Conservation (phyloP, 345 rosid genomes). For the Cochlearia excelsa region DNA sequence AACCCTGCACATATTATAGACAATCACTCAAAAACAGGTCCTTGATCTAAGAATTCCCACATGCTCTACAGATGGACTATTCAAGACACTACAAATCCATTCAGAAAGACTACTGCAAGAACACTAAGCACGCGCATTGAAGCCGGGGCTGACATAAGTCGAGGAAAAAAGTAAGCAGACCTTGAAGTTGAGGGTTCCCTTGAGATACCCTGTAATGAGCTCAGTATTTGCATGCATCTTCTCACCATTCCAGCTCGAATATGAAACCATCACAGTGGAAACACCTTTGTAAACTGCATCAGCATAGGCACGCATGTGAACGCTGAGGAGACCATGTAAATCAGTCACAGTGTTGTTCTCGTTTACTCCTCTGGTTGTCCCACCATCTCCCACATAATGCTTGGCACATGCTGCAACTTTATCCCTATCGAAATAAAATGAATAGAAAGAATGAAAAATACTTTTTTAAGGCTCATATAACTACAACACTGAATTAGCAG, state of each 20-base stretch:
- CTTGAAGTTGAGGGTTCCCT: conserved; percentile 73
- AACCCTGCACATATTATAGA: conserved; percentile 59
- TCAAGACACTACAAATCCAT: background rate
- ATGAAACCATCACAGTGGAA: conserved; percentile 89
- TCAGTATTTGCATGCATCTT: conserved; percentile 90
- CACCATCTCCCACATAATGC: conserved; percentile 98
- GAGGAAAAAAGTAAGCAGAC: conserved; percentile 34
- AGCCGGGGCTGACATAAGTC: no score
- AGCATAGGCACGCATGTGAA: conserved; percentile 81
- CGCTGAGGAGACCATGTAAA: conserved; percentile 65
- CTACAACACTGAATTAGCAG: background rate
- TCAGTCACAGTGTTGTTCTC: conserved; percentile 74
- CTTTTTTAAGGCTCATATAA: conserved; percentile 10
- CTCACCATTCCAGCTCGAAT: conserved; percentile 92
- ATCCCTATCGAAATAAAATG: conserved; percentile 44
- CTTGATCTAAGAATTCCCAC: background rate
- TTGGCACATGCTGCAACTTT: conserved; percentile 95
- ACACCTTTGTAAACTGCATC: conserved; percentile 78
- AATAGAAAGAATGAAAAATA: conserved; percentile 10
- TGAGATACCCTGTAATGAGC: conserved; percentile 73
- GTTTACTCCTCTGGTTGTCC: conserved; percentile 79
- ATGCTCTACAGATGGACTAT: background rate
- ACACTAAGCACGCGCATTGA: no score
- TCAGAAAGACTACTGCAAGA: conserved; percentile 18
- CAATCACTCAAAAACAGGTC: conserved; percentile 8